These are phyloP conservation scores for Skeletonema tropicum DNA, from an alignment of 108 stramenopile genomes.

Conservation along the genomic window DNA sequence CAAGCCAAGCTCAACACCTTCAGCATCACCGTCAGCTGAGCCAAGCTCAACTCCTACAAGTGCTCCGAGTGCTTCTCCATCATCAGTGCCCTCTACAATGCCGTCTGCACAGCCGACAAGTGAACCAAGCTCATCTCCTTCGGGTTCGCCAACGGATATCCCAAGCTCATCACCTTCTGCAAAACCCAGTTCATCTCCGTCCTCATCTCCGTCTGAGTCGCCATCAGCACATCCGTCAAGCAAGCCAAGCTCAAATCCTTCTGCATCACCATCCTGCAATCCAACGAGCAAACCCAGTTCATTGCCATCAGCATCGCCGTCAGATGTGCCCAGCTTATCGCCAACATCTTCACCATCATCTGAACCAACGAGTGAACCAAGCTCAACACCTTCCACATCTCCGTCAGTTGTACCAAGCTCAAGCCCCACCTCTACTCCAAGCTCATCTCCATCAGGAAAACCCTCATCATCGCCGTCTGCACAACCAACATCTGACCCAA, in stretches of 20 bases:
- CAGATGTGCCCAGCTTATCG: not conserved
- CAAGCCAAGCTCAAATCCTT: not conserved
- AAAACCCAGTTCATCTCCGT: no score
- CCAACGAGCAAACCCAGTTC: no score
- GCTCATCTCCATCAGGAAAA: not conserved
- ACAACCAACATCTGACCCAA: not conserved
- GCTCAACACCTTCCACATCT: not conserved
- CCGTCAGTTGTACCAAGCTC: not conserved
- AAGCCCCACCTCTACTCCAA: not conserved
- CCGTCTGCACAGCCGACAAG: not conserved
- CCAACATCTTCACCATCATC: not conserved
- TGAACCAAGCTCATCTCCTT: not conserved
- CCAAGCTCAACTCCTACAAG: not conserved
- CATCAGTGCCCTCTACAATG: not conserved
- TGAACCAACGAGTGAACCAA: not conserved
- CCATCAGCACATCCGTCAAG: not conserved
- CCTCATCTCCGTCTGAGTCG: not conserved
- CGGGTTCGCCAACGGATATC: no score
- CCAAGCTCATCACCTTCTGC: no score
- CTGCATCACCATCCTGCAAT: no score
- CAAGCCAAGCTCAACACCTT: no score
- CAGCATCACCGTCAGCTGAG: no score
- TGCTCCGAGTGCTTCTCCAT: not conserved
- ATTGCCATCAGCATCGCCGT: no score
- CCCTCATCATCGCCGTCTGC: no score